A percentile compares a stretch with the other conserved stretches of the same genome.
These are phyloP conservation scores for Sicyos edulis DNA, from an alignment of 306 rosid genomes.

Conservation along the genomic window DNA sequence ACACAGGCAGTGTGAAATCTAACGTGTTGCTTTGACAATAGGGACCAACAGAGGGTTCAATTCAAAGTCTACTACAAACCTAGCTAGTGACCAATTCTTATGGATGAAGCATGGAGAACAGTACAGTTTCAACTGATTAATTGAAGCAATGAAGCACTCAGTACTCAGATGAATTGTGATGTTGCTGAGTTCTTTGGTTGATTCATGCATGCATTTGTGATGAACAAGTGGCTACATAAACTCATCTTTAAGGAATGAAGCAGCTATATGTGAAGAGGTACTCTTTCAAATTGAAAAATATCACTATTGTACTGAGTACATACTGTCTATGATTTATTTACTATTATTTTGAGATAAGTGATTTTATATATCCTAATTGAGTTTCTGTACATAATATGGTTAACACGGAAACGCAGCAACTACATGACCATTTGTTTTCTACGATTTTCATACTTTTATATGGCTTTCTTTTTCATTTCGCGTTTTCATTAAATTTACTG, in stretches of 20 bases:
- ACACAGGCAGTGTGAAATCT: background rate
- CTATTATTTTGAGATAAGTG: background rate
- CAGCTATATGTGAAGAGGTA: conserved; percentile 5
- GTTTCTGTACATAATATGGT: background rate
- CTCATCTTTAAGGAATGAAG: background rate
- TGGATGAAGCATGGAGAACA: background rate
- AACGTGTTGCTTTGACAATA: conserved; percentile 10
- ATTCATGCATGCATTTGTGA: background rate
- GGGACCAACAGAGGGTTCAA: conserved; percentile 17
- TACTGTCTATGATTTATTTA: background rate
- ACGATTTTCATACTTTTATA: background rate
- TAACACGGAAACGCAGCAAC: background rate
- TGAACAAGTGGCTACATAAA: background rate
- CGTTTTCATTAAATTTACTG: background rate
- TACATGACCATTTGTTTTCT: background rate
- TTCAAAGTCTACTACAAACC: conserved; percentile 10
- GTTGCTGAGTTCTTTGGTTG: background rate
- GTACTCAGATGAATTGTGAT: background rate
- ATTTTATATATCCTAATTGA: background rate
- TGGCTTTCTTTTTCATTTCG: background rate
- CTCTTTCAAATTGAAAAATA: background rate
- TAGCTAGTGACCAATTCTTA: background rate
- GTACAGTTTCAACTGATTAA: background rate
- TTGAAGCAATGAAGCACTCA: background rate
- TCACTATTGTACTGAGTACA: background rate